Base-by-base conservation (phyloP, 169 alveolate genomes). In the Ichthyophthirius multifiliis region DNA sequence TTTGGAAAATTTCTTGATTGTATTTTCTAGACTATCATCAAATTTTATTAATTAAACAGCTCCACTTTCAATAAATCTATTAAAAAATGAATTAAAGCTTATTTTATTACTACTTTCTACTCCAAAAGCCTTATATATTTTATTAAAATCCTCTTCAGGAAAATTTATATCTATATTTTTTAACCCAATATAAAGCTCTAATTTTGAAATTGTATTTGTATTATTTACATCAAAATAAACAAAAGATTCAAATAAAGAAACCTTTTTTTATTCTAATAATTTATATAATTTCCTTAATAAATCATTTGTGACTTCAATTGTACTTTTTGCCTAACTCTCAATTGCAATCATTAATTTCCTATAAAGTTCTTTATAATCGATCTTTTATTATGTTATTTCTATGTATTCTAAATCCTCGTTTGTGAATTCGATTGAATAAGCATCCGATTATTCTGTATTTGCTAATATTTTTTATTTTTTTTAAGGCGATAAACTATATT, bases 211-310 rank as follows among this genome's bases (percentile, higher is more conserved):
- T 9, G 46, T 18, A 39, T 41, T 41, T 13, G 77, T 67, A 3
- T 27, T 18, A 39, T 67, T 67, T 12, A 67, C 62, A 67, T 67
- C 77, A 16, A 67, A 34, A 15, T 37, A 67, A 1, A 37, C 43
- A 67, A 67, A 67, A 6, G 77, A 47, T 37, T 67, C 77, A 39
- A 67, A 67, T 13, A 67, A 32, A 4, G 77, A 35, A 18, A 67
- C 46, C 18, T 44, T 37, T 37, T 67, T 67, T 20, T 37, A 37
- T 37, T 67, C 46, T 15, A 67, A 37, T 16, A 67, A 35, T 20
- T 67, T 67, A n/a, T 34, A 34, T 2, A 67, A 39, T 15, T 67
- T 67, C 20, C 77, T 41, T 20, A 67, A 41, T 16, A 67, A 39
- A 12, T 67, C 77, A 39, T 67, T 67, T 9, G 43, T 67, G 13